Percentiles rank a stretch among this genome's conserved stretches.
Conservation (phyloP, 169 alveolate genomes). For the Cryptosporidium felis region DNA sequence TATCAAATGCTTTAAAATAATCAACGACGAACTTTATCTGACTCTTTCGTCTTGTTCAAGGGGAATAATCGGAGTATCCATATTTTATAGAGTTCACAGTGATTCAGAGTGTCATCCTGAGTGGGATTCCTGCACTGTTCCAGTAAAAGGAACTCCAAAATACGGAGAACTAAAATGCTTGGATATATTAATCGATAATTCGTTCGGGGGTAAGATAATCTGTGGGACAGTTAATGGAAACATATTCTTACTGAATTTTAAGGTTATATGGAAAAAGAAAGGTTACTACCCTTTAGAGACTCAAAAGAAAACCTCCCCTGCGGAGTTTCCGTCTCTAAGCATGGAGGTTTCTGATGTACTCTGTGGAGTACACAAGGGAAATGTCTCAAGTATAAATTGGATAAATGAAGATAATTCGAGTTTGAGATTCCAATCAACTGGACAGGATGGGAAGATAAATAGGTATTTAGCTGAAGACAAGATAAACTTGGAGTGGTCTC, state of each 20-base stretch:
- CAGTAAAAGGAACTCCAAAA: constrained; percentile 12
- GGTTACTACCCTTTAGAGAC: neutral
- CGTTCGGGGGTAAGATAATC: neutral
- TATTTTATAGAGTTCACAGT: neutral
- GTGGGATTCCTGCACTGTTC: neutral
- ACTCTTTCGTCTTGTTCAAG: constrained; percentile 27
- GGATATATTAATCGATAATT: neutral
- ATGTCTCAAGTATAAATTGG: constrained; percentile 48
- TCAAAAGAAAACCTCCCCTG: neutral
- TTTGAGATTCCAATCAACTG: constrained; percentile 38
- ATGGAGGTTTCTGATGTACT: neutral
- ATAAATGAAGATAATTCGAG: neutral
- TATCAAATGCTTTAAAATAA: neutral
- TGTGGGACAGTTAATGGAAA: constrained; percentile 64
- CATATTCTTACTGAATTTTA: neutral
- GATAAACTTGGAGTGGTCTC: constrained; percentile 6
- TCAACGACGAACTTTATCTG: neutral
- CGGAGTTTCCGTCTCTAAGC: neutral
- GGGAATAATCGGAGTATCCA: constrained; percentile 51
- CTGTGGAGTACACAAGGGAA: constrained; percentile 30
- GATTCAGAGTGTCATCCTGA: neutral
- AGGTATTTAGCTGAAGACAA: neutral
- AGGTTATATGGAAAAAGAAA: neutral
- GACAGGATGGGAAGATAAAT: constrained; percentile 58
- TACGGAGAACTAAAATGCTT: constrained; percentile 67